phyloP scores from a whole-genome alignment of 495 filamentous ascomycete species.

The Podospora bellae-mahoneyi region DNA sequence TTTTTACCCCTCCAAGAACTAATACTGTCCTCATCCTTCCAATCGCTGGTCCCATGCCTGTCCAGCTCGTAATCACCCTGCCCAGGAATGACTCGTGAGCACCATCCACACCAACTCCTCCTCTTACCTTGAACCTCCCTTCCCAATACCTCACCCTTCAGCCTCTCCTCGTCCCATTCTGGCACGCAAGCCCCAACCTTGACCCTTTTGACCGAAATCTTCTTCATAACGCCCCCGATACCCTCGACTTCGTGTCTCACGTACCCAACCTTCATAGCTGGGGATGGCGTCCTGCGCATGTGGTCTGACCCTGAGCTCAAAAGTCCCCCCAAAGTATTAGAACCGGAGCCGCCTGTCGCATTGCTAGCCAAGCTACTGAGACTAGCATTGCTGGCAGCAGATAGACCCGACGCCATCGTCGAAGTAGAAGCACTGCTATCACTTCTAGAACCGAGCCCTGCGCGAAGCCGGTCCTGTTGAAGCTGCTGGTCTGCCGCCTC shows the following conservation, averaged over 20 bases:
- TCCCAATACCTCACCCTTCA: slow-evolving; percentile 49
- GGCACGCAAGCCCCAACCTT: slow-evolving; percentile 75
- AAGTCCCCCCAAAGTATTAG: not conserved
- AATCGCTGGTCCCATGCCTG: slow-evolving; percentile 8
- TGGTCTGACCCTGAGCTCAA: not conserved
- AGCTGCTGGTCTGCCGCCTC: slow-evolving; percentile 19
- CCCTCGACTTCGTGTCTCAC: slow-evolving; percentile 81
- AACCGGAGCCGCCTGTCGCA: slow-evolving; percentile 13
- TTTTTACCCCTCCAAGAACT: slow-evolving; percentile 11
- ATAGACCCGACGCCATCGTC: not conserved
- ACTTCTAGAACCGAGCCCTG: slow-evolving; percentile 6
- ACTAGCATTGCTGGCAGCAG: not conserved
- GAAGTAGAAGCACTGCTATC: slow-evolving; percentile 13
- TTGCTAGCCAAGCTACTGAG: slow-evolving; percentile 8
- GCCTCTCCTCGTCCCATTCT: slow-evolving; percentile 76
- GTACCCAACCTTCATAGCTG: slow-evolving; percentile 60
- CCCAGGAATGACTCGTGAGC: slow-evolving; percentile 55
- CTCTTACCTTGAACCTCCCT: slow-evolving; percentile 53
- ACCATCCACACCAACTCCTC: slow-evolving; percentile 69
- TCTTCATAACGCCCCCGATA: slow-evolving; percentile 79
- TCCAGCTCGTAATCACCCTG: slow-evolving; percentile 34
- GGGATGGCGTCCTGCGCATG: slow-evolving; percentile 38
- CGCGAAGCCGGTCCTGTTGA: slow-evolving; percentile 6
- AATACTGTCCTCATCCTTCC: not conserved
- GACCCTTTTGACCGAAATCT: slow-evolving; percentile 71